Evolutionary conservation across 2,329 filamentous ascomycete genomes (phyloP).

Genomic region (Fusarium veterinarium): DNA sequence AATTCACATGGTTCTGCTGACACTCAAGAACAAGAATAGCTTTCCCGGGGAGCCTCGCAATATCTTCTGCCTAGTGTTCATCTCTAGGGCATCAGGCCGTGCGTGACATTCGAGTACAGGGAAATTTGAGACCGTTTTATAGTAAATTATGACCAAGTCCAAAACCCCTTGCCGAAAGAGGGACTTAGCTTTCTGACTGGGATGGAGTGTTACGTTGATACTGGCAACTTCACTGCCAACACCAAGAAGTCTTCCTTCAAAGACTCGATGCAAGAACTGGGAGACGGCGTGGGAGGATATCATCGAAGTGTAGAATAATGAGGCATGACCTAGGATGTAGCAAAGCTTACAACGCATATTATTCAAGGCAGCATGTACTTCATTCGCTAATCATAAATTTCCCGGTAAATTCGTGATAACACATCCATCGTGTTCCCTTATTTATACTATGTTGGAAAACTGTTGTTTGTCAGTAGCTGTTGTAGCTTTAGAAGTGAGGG

Average conservation of each 20-base stretch:
- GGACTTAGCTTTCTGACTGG: background rate
- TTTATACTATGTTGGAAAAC: conserved; percentile 29
- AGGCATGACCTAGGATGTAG: background rate
- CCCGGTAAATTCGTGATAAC: background rate
- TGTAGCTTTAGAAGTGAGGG: too few relatives aligned
- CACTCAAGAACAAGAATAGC: background rate
- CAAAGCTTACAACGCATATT: background rate
- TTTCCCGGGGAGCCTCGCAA: background rate
- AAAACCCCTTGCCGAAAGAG: background rate
- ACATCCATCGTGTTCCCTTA: background rate
- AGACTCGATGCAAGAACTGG: background rate
- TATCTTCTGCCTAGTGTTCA: background rate
- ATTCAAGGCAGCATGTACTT: background rate
- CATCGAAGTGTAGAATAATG: background rate
- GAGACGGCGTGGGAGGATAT: too few relatives aligned
- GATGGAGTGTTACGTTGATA: background rate
- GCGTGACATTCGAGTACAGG: background rate
- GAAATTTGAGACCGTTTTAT: background rate
- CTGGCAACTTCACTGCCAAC: too few relatives aligned
- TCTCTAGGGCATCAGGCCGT: background rate
- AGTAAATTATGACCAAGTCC: background rate
- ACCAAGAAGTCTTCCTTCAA: background rate
- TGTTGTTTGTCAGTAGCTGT: conserved; percentile 4
- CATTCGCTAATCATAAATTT: background rate
- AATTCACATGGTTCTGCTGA: background rate